Evolutionary conservation across 768 basidiomycete species (phyloP), one percentile per base, ranked within the genome.

Genomic region (Suillus luteus): DNA sequence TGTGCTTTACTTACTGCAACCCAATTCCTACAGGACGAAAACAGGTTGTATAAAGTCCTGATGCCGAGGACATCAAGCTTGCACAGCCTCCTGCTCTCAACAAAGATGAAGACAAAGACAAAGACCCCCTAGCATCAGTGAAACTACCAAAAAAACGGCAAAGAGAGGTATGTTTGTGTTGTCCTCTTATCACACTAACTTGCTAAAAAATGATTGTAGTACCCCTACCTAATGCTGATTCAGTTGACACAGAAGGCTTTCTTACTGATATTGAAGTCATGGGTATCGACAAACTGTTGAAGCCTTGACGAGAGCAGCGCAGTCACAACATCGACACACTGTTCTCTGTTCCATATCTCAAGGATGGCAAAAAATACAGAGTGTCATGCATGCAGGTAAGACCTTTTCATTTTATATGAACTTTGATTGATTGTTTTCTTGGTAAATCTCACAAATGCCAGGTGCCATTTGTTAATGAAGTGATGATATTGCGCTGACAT

Each of bases 161-260:
- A n/a, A 46, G 44, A 19, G n/a, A 46, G 44, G 44, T 46, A 46
- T 6, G 3, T 46, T 46, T n/a, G 10, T n/a, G 3, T n/a, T 46
- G 3, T 46, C 10, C 44, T 46, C 44, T 46, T 46, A 46, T n/a
- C 8, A n/a, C 4, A 19, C 44, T 19, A 19, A n/a, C 9, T n/a
- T n/a, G n/a, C 44, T 46, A n/a, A 46, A 9, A n/a, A 46, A 46
- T 46, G n/a, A 46, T 46, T 46, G n/a, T 46, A 46, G 44, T 43
- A 46, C 44, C n/a, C 19, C 19, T 46, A 46, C n/a, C 44, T 46
- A 46, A 46, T n/a, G n/a, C 44, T 7, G 44, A 46, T 46, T 46
- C 44, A 46, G 44, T 46, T 0, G n/a, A 46, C n/a, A 19, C n/a
- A 1, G 44, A 46, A n/a, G 44, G 44, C 44, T 46, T 46, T 46